These are phyloP conservation scores for Erysimum cheiri DNA, from an alignment of 441 rosid genomes.

Conservation along the genomic window DNA sequence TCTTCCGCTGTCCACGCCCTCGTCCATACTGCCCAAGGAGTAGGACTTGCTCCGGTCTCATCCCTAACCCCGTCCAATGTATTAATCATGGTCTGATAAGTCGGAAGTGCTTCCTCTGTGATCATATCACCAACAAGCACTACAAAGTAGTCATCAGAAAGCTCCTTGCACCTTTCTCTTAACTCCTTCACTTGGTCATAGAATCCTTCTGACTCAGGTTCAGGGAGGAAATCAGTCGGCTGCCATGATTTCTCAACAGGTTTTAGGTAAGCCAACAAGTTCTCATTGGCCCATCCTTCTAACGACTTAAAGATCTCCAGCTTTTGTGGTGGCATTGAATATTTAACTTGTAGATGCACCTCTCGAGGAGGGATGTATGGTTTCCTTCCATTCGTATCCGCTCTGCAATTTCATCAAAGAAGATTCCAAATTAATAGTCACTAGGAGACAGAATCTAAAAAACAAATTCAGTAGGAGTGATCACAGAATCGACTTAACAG, in stretches of 20 bases:
- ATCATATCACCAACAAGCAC: conserved; percentile 66
- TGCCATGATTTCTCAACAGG: conserved; percentile 64
- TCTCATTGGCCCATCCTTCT: conserved; percentile 60
- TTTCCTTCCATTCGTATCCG: conserved; percentile 48
- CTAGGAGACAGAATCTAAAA: not conserved
- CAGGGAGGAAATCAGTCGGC: conserved; percentile 53
- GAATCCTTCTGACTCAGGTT: conserved; percentile 56
- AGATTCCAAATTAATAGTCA: conserved; percentile 5
- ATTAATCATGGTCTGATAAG: conserved; percentile 60
- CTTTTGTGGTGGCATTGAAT: conserved; percentile 61
- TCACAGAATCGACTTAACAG: conserved; percentile 15
- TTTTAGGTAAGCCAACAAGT: conserved; percentile 49
- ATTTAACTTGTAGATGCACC: conserved; percentile 56
- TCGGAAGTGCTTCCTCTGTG: conserved; percentile 63
- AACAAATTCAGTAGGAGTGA: not conserved
- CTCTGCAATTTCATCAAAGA: conserved; percentile 43
- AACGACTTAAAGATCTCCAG: conserved; percentile 56
- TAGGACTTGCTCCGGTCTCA: conserved; percentile 58
- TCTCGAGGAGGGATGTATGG: conserved; percentile 49
- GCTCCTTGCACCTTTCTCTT: conserved; percentile 51
- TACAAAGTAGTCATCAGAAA: conserved; percentile 56
- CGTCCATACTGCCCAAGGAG: conserved; percentile 57
- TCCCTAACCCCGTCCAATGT: conserved; percentile 58
- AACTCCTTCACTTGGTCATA: conserved; percentile 58
- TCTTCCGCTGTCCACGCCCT: conserved; percentile 67